Base-by-base conservation (phyloP, 495 filamentous ascomycete species). In the Aspergillus diversus region DNA sequence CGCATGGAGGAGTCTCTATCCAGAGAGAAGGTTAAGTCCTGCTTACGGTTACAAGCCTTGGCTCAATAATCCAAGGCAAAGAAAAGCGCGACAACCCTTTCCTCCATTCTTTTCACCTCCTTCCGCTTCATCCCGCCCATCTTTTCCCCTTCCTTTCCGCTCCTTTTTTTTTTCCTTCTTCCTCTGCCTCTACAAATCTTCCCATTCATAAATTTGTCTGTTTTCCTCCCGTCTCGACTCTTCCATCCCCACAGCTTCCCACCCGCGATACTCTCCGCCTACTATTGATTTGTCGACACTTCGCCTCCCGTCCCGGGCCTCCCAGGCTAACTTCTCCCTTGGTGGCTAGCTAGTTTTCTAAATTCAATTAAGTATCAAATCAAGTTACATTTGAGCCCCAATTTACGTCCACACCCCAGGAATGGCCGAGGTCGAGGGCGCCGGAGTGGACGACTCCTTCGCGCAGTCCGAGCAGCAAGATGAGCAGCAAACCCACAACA, bases 401-500 rank as follows among this genome's bases (percentile, higher is more conserved):
- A 31, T 21, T n/a, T 37, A 37, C 5, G 21, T 33, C 34, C 35
- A 48, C 56, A 48, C 31, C 57, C 43, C 67, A 70, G 63, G 21
- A 11, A 80, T 80, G 77, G 70, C 77, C 31, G 79, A 81, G 12
- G 70, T 75, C 65, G 80, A 82, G 47, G 68, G 66, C 53, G 66
- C 67, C 59, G 69, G 75, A 58, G 74, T 76, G 62, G 82, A 82
- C 64, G 80, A 81, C 43, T 83, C 80, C 47, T 77, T 80, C 59
- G 74, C 75, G 57, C 67, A 67, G n/a, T 76, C 75, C 64, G 77
- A 81, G 54, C 64, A 68, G 27, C 74, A 70, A 16, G 79, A 81
- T 59, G 79, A 77, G 59, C 77, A 69, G 68, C 71, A 71, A 63
- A 76, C 75, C 33, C 81, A 84, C 64, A 83, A 83, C 59, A 78